phyloP scores from a whole-genome alignment of 2,329 filamentous ascomycete species.

The Colletotrichum orbiculare region DNA sequence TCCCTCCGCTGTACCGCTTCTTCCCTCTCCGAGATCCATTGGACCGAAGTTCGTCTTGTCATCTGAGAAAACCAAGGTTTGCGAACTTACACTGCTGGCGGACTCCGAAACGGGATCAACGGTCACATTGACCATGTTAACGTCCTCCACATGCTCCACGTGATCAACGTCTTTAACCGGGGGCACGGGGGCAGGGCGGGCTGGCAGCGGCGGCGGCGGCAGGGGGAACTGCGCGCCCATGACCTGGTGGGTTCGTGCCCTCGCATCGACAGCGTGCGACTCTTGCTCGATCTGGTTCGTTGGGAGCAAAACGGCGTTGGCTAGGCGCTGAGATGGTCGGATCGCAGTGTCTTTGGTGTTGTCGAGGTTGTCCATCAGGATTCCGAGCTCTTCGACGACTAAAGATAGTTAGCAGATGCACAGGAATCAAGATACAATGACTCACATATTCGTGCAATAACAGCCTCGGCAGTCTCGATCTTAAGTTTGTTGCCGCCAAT shows the following conservation, averaged over 20 bases:
- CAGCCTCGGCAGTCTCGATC: slow-evolving; percentile 67
- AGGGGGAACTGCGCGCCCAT: slow-evolving; percentile 36
- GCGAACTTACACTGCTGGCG: slow-evolving; percentile 61
- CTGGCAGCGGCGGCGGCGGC: slow-evolving; percentile 61
- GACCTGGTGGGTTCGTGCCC: slow-evolving; percentile 25
- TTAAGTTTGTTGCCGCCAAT: slow-evolving; percentile 75
- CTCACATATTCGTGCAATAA: slow-evolving; percentile 79
- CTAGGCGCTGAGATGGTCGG: slow-evolving; percentile 79
- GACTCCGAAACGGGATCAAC: slow-evolving; percentile 51
- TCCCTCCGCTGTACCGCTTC: slow-evolving; percentile 1
- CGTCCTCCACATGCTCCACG: slow-evolving; percentile 43
- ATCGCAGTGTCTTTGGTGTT: slow-evolving; percentile 70
- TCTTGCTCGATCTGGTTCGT: slow-evolving; percentile 38
- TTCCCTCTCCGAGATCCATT: no score
- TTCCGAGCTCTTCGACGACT: slow-evolving; percentile 81
- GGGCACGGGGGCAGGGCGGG: slow-evolving; percentile 56
- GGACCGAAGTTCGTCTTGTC: slow-evolving; percentile 45
- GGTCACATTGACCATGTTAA: slow-evolving; percentile 48
- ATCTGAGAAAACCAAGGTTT: slow-evolving; percentile 58
- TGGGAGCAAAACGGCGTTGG: slow-evolving; percentile 79
- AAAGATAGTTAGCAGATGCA: not conserved
- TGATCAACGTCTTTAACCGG: slow-evolving; percentile 40
- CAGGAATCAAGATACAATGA: slow-evolving; percentile 38
- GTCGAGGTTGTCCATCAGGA: slow-evolving; percentile 78
- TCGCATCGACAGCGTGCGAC: not conserved